These are phyloP conservation scores for Vanrija humicola DNA, from an alignment of 1,284 basidiomycete species.

Conservation along the genomic window DNA sequence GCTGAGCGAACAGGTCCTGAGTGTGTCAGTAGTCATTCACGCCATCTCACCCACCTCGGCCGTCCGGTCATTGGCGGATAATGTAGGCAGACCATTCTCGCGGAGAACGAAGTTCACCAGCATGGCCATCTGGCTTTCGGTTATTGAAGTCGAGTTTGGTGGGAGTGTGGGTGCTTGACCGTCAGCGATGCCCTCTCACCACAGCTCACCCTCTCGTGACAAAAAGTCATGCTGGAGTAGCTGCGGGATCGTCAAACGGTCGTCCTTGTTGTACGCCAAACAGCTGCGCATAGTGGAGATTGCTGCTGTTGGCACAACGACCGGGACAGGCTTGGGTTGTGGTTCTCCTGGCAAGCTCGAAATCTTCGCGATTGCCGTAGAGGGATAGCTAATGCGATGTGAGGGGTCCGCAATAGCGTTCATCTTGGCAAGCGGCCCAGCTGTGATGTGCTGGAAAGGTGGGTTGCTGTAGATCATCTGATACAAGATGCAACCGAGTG, in stretches of 20 bases:
- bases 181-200: neutral
- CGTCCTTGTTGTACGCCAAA: constrained; percentile 51
- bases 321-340: constrained; percentile 18
- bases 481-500: constrained; percentile 90
- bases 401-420: constrained; percentile 53
- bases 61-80: constrained; percentile 20
- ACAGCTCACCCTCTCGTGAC: neutral
- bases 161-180: constrained; percentile 17
- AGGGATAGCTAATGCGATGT: constrained; percentile 52
- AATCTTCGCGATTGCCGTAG: neutral
- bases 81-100: constrained; percentile 23
- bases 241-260: constrained; percentile 53
- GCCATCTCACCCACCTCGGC: constrained; percentile 22
- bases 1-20: constrained; percentile 35
- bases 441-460: constrained; percentile 80
- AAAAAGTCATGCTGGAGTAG: constrained; percentile 50
- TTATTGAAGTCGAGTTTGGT: constrained; percentile 38
- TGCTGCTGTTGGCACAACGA: constrained; percentile 49
- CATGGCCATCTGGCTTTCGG: constrained; percentile 37
- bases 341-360: neutral
- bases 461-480: constrained; percentile 93
- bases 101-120: constrained; percentile 38
- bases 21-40: neutral
- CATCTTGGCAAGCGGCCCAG: constrained; percentile 60
- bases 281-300: constrained; percentile 53